Conservation (phyloP, 257 asterid species). For the Solanum bulbocastanum region DNA sequence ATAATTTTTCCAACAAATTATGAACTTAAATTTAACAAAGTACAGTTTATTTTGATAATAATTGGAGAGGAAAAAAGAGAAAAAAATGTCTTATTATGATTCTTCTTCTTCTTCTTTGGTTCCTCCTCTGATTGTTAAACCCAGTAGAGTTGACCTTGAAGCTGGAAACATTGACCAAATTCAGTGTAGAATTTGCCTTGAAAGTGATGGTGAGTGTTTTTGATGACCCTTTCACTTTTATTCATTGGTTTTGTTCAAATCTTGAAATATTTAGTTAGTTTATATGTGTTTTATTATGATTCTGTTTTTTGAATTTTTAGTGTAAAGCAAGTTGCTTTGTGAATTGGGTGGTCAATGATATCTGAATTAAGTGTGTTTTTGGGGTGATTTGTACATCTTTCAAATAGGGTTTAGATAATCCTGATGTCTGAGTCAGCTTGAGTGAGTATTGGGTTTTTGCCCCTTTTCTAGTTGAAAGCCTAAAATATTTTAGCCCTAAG, state of each 20-base stretch:
- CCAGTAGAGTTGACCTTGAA: slow-evolving; percentile 83
- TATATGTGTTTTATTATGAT: background rate
- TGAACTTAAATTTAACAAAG: background rate
- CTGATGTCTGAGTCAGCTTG: background rate
- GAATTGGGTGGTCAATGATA: background rate
- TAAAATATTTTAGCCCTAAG: background rate
- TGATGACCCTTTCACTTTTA: background rate
- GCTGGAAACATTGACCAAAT: slow-evolving; percentile 82
- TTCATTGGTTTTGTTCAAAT: background rate
- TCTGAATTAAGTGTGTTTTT: background rate
- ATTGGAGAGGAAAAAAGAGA: background rate
- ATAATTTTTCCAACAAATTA: background rate
- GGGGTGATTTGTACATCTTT: background rate
- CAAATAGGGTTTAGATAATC: background rate
- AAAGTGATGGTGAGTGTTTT: slow-evolving; percentile 50
- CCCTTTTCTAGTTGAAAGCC: background rate
- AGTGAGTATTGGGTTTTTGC: background rate
- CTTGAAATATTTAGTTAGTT: background rate
- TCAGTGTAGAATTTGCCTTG: slow-evolving; percentile 98
- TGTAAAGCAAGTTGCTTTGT: background rate
- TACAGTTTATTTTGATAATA: background rate
- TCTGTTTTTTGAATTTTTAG: background rate
- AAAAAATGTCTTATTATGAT: slow-evolving; percentile 49
- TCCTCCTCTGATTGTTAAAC: slow-evolving; percentile 48
- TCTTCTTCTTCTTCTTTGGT: slow-evolving; percentile 46